phyloP scores from a whole-genome alignment of 2,329 filamentous ascomycete species.

The Aureobasidium zeae region DNA sequence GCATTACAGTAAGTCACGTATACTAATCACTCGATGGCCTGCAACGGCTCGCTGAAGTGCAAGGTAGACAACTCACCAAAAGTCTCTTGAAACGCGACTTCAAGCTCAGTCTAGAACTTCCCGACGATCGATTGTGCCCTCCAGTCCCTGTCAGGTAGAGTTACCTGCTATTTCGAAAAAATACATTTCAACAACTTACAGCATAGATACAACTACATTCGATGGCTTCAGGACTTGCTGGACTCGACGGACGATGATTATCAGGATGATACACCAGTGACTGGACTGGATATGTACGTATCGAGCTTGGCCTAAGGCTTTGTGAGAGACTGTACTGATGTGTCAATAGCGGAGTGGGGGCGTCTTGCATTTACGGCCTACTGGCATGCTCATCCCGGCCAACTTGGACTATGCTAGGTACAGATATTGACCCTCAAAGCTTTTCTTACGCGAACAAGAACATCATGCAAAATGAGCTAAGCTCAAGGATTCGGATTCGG shows the following conservation, averaged over 20 bases:
- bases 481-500: slow-evolving; percentile 53
- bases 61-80: slow-evolving; percentile 16
- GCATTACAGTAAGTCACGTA: slow-evolving; percentile 54
- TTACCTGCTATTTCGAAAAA: neutral
- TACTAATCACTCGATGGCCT: neutral
- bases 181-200: neutral
- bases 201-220: slow-evolving; percentile 64
- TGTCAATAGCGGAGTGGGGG: slow-evolving; percentile 61
- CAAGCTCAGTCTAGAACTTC: slow-evolving; percentile 4
- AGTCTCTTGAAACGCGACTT: slow-evolving; percentile 15
- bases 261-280: slow-evolving; percentile 41
- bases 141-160: slow-evolving; percentile 8
- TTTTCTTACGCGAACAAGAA: slow-evolving; percentile 59
- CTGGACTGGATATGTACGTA: slow-evolving; percentile 64
- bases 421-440: slow-evolving; percentile 67
- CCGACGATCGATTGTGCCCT: slow-evolving; percentile 11
- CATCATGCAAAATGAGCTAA: slow-evolving; percentile 55
- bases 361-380: slow-evolving; percentile 84
- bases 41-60: neutral
- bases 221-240: slow-evolving; percentile 76
- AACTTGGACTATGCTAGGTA: slow-evolving; percentile 48
- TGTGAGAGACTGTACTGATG: neutral
- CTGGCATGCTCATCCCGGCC: slow-evolving; percentile 61
- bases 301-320: neutral
- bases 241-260: slow-evolving; percentile 54